Evolutionary conservation across 345 rosid species (phyloP), one percentile per base, ranked within the genome.

Genomic region (Pugionium dolabratum): DNA sequence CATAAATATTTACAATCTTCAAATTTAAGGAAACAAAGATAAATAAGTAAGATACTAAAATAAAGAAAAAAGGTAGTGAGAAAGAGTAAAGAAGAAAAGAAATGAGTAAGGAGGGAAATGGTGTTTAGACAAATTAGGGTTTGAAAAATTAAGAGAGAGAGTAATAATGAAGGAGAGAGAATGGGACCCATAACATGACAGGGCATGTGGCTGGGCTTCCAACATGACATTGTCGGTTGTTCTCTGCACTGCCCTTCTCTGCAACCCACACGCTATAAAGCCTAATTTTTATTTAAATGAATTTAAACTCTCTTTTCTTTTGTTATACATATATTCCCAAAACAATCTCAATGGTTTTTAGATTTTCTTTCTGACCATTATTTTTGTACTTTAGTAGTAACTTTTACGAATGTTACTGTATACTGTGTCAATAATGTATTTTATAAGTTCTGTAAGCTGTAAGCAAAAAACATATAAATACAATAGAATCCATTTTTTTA

Each of bases 211-310:
- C 80, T 69, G 81, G 85, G 91, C 73, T 82, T 73, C 76, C 93
- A 92, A 89, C 97, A 86, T 92, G 98, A 83, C 98, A 71, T 79
- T 92, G 98, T 89, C 97, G 98, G 97, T 83, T 77, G 79, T 83
- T 85, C 80, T 80, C 66, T 52, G 44, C 76, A 59, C 54, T 59
- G 59, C 67, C 40, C 40, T 46, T 64, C 71, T 54, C 72, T 64
- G 69, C 55, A 40, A 57, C 70, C 71, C 71, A 65, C 65, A 59
- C 62, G 64, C 70, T 60, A 42, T 9, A 28, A 18, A 54, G 42
- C 53, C 66, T 69, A 34, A 34, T 34, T 34, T 34, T 34, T 34
- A 34, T n/a, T n/a, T 5, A 34, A 34, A 34, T 34, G 5, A 34
- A 8, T 30, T 52, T 54, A 11, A 29, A 37, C 49, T 34, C 36